phyloP scores from a whole-genome alignment of 495 filamentous ascomycete species.

The Chaetomium cochliodes region DNA sequence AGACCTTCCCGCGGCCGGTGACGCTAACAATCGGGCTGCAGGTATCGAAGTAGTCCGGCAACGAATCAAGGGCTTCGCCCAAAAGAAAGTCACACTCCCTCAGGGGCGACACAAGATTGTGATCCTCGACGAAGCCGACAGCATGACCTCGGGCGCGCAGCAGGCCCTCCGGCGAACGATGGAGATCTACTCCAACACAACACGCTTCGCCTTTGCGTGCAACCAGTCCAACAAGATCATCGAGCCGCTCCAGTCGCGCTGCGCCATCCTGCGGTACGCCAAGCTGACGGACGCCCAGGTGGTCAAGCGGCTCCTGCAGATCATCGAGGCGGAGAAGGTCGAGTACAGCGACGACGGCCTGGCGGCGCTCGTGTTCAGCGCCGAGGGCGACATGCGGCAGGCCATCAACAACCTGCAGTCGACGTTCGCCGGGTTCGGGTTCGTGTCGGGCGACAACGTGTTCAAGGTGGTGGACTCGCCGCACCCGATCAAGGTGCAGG shows the following conservation, averaged over 20 bases:
- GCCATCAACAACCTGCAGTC: slow-evolving; percentile 99
- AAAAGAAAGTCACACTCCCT: slow-evolving; percentile 98
- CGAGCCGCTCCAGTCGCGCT: slow-evolving; percentile 93
- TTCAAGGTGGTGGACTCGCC: slow-evolving; percentile 97
- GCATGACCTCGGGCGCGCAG: slow-evolving; percentile 95
- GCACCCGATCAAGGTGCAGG: slow-evolving; percentile 96
- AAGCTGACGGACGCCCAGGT: slow-evolving; percentile 90
- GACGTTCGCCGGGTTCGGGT: slow-evolving; percentile 92
- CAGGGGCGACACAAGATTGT: slow-evolving; percentile 90
- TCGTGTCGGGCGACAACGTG: slow-evolving; percentile 95
- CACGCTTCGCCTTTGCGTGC: slow-evolving; percentile 96
- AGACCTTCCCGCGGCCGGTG: neutral
- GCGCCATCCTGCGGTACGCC: slow-evolving; percentile 92
- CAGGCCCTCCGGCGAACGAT: slow-evolving; percentile 95
- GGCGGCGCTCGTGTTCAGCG: slow-evolving; percentile 92
- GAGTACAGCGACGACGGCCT: slow-evolving; percentile 91
- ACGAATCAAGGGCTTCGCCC: slow-evolving; percentile 96
- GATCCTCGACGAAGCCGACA: slow-evolving; percentile 96
- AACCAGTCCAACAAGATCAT: slow-evolving; percentile 99
- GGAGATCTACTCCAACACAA: slow-evolving; percentile 98
- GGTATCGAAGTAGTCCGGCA: slow-evolving; percentile 98
- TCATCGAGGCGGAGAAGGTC: slow-evolving; percentile 83
- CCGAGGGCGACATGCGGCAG: slow-evolving; percentile 98
- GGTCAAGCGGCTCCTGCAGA: slow-evolving; percentile 83
- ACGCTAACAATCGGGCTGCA: slow-evolving; percentile 30